These are phyloP conservation scores for Cucurbita moschata DNA, from an alignment of 306 rosid genomes.

Conservation along the genomic window DNA sequence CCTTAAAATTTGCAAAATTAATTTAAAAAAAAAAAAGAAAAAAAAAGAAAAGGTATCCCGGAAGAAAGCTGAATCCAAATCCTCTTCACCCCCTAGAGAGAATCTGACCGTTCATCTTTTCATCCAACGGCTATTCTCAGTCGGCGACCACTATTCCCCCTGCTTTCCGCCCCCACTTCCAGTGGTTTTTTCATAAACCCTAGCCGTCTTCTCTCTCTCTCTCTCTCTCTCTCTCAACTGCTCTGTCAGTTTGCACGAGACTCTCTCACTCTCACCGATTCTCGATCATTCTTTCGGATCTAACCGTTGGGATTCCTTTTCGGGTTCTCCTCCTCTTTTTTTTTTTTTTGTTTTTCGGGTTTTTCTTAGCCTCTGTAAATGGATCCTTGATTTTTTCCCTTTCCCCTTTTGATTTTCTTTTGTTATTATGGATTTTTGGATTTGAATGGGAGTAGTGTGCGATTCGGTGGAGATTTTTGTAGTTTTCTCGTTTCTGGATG, in stretches of 20 bases:
- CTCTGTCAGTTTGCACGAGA: not conserved
- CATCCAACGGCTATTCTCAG: slow-evolving; percentile 31
- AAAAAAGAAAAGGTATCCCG: not conserved
- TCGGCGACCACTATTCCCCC: slow-evolving; percentile 25
- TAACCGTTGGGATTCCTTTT: not conserved
- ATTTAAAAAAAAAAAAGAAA: too few relatives aligned
- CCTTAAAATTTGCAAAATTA: not conserved
- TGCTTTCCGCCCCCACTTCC: not conserved
- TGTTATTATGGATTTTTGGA: not conserved
- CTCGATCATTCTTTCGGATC: slow-evolving; percentile 10
- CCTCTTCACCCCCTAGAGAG: not conserved
- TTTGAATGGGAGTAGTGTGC: not conserved
- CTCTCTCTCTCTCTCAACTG: not conserved
- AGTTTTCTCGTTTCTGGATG: not conserved
- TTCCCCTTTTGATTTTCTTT: not conserved
- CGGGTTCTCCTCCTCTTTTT: not conserved
- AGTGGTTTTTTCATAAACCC: slow-evolving; percentile 82
- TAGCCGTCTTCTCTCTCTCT: slow-evolving; percentile 31
- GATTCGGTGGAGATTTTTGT: not conserved
- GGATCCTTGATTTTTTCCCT: not conserved
- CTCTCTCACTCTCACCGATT: slow-evolving; percentile 7
- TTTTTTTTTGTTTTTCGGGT: not conserved
- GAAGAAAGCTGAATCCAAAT: not conserved
- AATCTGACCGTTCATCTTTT: slow-evolving; percentile 18
- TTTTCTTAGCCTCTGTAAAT: not conserved